phyloP scores from a whole-genome alignment of 192 early-diverging fungal genomes.

The Helicostylum pulchrum region DNA sequence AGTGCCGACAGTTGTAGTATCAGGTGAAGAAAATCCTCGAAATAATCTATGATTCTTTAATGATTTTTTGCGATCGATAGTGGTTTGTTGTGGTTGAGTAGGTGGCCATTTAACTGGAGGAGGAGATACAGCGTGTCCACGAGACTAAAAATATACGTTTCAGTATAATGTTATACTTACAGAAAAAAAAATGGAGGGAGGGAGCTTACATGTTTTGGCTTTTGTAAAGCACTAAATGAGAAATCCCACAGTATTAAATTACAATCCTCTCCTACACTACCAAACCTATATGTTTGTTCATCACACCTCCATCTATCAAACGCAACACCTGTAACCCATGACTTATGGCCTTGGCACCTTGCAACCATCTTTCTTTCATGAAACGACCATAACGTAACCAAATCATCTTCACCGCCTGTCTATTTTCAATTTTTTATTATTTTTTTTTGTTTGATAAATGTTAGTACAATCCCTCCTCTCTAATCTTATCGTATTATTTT shows the following conservation, averaged over 20 bases:
- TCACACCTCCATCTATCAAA: conserved; percentile 85
- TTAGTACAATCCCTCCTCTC: not conserved
- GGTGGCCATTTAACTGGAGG: not conserved
- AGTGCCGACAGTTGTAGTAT: not conserved
- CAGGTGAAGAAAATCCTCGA: not conserved
- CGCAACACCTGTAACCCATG: conserved; percentile 80
- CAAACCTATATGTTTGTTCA: conserved; percentile 80
- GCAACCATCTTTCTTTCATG: conserved; percentile 76
- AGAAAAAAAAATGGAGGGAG: not conserved
- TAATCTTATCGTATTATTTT: not conserved
- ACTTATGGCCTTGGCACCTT: conserved; percentile 88
- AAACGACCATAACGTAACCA: conserved; percentile 90
- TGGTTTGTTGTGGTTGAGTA: not conserved
- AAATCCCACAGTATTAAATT: conserved; percentile 92
- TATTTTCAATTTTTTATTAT: conserved; percentile 10
- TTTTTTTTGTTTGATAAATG: not conserved
- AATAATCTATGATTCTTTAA: conserved; percentile 7
- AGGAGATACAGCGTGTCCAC: not conserved
- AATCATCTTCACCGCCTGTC: conserved; percentile 92
- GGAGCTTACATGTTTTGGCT: conserved; percentile 62
- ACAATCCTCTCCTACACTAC: conserved; percentile 90
- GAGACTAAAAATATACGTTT: not conserved
- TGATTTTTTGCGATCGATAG: conserved; percentile 13
- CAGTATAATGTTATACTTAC: not conserved
- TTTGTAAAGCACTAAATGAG: conserved; percentile 70